Percentiles rank a stretch among this genome's conserved stretches.
These are phyloP conservation scores for Cercospora brassicicola DNA, from an alignment of 2,329 filamentous ascomycete genomes.

Conservation along the genomic window DNA sequence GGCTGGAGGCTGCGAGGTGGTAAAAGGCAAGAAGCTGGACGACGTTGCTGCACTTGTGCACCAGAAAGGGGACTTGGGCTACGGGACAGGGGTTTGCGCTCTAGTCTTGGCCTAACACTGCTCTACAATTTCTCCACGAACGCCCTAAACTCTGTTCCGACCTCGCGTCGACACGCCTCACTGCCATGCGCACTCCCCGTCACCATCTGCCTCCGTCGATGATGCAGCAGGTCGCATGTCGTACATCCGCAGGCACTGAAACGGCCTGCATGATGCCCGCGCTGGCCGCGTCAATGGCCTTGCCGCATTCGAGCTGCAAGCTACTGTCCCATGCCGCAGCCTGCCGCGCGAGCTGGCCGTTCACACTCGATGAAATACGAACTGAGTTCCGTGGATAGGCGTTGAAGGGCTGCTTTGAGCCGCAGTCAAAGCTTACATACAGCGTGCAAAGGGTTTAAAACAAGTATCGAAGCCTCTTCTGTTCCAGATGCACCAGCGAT, in stretches of 20 bases:
- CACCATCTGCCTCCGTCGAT: background rate
- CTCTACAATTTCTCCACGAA: conserved; percentile 15
- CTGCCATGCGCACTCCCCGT: background rate
- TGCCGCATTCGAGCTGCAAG: conserved; percentile 2
- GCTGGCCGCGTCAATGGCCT: conserved; percentile 5
- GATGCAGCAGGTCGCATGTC: background rate
- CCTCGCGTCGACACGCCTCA: background rate
- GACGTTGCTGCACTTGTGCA: conserved; percentile 5
- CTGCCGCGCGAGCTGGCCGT: background rate
- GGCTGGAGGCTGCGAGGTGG: conserved; percentile 7
- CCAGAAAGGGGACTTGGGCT: conserved; percentile 11
- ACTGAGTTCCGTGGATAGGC: background rate
- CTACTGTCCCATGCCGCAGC: background rate
- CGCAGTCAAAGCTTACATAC: background rate
- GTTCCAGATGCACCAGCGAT: conserved; percentile 9
- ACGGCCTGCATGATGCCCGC: conserved; percentile 7
- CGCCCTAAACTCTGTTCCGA: conserved; percentile 15
- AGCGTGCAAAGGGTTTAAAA: background rate
- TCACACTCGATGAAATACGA: background rate
- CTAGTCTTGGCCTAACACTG: conserved; percentile 10
- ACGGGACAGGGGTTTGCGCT: conserved; percentile 9
- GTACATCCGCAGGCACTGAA: background rate
- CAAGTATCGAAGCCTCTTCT: background rate
- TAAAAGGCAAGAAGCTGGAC: conserved; percentile 19
- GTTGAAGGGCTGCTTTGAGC: background rate